These are phyloP conservation scores for Blastobotrys buckinghamii DNA, from an alignment of 1,139 yeast genomes.

Conservation along the genomic window DNA sequence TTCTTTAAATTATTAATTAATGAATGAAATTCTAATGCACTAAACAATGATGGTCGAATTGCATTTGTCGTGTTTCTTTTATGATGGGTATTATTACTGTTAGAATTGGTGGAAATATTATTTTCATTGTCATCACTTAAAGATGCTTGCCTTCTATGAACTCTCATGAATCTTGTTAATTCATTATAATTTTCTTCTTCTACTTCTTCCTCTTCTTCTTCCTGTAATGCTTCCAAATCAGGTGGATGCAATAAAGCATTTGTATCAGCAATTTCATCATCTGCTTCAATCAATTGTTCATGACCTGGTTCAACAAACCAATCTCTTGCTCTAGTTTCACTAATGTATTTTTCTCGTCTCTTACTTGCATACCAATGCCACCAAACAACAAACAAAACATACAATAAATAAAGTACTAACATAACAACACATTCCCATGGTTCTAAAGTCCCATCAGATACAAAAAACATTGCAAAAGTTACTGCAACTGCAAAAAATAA, in stretches of 20 bases:
- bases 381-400: slow-evolving; percentile 45
- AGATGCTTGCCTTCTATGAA: slow-evolving; percentile 12
- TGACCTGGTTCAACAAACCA: slow-evolving; percentile 27
- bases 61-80: slow-evolving; percentile 15
- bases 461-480: slow-evolving; percentile 37
- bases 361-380: slow-evolving; percentile 37
- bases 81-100: background rate
- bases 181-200: slow-evolving; percentile 26
- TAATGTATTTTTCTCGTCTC: slow-evolving; percentile 20
- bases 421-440: slow-evolving; percentile 44
- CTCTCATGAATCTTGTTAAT: slow-evolving; percentile 26
- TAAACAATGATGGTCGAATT: slow-evolving; percentile 40
- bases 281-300: slow-evolving; percentile 20
- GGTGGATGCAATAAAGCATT: slow-evolving; percentile 9
- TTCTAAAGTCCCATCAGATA: slow-evolving; percentile 44
- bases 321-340: slow-evolving; percentile 26
- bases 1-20: slow-evolving; percentile 21
- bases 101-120: background rate
- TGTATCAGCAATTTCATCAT: slow-evolving; percentile 19
- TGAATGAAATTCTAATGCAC: slow-evolving; percentile 39
- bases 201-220: slow-evolving; percentile 7
- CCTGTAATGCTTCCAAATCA: slow-evolving; percentile 7
- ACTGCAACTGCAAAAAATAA: slow-evolving; percentile 47
- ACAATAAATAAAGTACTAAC: slow-evolving; percentile 45
- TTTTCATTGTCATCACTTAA: background rate